Conservation (phyloP, 352 stramenopile species). For the Porosira glacialis region DNA sequence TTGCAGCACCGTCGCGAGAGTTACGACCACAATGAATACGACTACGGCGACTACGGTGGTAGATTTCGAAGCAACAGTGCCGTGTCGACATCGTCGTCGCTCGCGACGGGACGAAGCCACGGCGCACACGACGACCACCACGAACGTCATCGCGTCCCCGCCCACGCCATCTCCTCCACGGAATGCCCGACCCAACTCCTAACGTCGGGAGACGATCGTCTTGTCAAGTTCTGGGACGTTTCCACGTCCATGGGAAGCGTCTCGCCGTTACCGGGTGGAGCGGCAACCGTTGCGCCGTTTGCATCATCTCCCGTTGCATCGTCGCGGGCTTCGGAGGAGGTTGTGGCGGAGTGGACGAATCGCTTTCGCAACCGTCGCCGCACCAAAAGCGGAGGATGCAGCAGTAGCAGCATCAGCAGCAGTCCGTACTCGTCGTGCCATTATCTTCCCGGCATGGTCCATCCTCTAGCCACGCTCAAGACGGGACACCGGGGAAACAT, state of each 20-base stretch:
- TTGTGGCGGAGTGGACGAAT: conserved; percentile 34
- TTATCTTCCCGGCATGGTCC: conserved; percentile 53
- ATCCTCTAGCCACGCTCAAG: conserved; percentile 53
- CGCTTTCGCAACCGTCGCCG: conserved; percentile 12
- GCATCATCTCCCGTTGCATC: conserved; percentile 8
- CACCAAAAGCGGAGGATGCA: not conserved
- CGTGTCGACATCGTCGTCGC: too few species aligned
- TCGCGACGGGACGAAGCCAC: too few species aligned
- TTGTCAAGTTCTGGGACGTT: conserved; percentile 78
- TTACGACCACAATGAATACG: not conserved
- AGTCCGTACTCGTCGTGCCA: not conserved
- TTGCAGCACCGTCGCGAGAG: not conserved
- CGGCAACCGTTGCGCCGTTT: conserved; percentile 61
- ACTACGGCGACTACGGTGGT: not conserved
- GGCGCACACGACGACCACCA: too few species aligned
- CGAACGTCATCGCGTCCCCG: too few species aligned
- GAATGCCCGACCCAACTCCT: conserved; percentile 71
- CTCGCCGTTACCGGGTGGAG: conserved; percentile 51
- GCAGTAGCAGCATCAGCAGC: not conserved
- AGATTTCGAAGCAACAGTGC: not conserved
- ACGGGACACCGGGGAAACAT: conserved; percentile 74
- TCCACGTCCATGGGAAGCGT: conserved; percentile 59
- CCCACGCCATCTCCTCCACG: conserved; percentile 14
- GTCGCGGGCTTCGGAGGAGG: conserved; percentile 16
- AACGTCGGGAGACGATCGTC: conserved; percentile 71